Conservation (phyloP, 2,329 filamentous ascomycete genomes). For the Epichloe bromicola region DNA sequence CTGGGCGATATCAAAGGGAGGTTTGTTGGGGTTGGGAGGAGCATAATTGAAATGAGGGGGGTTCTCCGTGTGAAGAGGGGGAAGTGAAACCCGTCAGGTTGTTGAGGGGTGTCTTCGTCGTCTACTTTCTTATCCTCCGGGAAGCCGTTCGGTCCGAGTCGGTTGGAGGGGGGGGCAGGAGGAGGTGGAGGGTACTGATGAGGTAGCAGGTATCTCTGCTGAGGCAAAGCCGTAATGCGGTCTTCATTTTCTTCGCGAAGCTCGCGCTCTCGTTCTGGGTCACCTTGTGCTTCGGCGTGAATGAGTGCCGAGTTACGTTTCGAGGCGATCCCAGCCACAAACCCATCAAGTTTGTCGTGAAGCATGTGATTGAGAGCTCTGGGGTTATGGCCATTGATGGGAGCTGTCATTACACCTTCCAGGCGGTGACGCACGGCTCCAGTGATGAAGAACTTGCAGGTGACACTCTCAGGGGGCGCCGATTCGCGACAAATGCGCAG, state of each 20-base stretch:
- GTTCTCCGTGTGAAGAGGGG: conserved; percentile 36
- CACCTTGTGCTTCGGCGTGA: conserved; percentile 65
- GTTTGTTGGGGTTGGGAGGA: conserved; percentile 20
- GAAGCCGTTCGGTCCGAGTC: conserved; percentile 15
- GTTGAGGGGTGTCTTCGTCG: conserved; percentile 8
- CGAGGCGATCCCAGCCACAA: conserved; percentile 73
- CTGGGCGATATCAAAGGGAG: conserved; percentile 12
- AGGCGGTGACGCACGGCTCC: conserved; percentile 36
- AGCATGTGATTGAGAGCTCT: conserved; percentile 61
- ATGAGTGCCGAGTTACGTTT: conserved; percentile 80
- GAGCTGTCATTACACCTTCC: conserved; percentile 30
- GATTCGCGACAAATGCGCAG: conserved; percentile 81
- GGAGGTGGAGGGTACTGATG: conserved; percentile 24
- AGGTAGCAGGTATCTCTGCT: conserved; percentile 48
- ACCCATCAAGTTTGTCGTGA: conserved; percentile 77
- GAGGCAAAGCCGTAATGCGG: conserved; percentile 67
- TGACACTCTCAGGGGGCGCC: conserved; percentile 76
- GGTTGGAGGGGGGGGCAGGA: conserved; percentile 4
- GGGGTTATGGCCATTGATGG: conserved; percentile 19
- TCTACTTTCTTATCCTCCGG: conserved; percentile 29
- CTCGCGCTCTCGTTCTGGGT: conserved; percentile 66
- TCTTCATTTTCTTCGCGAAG: conserved; percentile 75
- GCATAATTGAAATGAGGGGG: conserved; percentile 49
- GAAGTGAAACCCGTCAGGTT: conserved; percentile 40
- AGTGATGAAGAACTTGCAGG: conserved; percentile 92